phyloP scores from a whole-genome alignment of 164 flowering plant species.

The Stephania yunnanensis region DNA sequence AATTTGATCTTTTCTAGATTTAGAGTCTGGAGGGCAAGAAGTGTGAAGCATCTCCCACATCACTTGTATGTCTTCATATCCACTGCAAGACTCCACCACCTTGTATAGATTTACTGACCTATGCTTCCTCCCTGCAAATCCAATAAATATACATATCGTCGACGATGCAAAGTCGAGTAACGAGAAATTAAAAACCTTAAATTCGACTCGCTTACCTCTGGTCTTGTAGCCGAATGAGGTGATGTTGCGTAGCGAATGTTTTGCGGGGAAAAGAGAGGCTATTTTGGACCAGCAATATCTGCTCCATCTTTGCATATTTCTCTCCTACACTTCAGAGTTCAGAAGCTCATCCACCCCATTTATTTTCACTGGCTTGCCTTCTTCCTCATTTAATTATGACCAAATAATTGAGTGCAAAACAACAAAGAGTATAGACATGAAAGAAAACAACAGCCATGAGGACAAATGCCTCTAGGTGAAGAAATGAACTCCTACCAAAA shows the following conservation, averaged over 20 bases:
- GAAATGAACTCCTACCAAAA: background rate
- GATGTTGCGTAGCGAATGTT: constrained; percentile 21
- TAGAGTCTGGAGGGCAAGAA: constrained; percentile 1
- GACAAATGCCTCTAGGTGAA: background rate
- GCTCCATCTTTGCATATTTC: constrained; percentile 34
- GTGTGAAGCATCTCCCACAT: constrained; percentile 24
- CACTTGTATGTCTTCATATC: constrained; percentile 20
- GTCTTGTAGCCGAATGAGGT: constrained; percentile 25
- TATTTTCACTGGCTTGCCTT: constrained; percentile 6
- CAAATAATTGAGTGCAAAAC: constrained; percentile 5
- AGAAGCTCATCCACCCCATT: constrained; percentile 3
- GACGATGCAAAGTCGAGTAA: background rate
- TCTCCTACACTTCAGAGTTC: background rate
- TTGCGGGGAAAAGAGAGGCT: constrained; percentile 26
- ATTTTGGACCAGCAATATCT: constrained; percentile 30
- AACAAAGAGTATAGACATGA: constrained; percentile 8
- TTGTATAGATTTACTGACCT: constrained; percentile 10
- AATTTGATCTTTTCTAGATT: too few relatives aligned
- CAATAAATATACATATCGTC: background rate
- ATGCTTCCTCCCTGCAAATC: constrained; percentile 14
- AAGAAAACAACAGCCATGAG: constrained; percentile 2
- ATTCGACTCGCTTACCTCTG: constrained; percentile 22
- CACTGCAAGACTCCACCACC: constrained; percentile 18
- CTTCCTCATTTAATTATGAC: constrained; percentile 9
- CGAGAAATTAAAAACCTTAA: background rate